Percentiles rank a stretch among this genome's conserved stretches.
Evolutionary conservation across 73 alveolate species (phyloP).

Genomic region (Paramecium sonneborni): DNA sequence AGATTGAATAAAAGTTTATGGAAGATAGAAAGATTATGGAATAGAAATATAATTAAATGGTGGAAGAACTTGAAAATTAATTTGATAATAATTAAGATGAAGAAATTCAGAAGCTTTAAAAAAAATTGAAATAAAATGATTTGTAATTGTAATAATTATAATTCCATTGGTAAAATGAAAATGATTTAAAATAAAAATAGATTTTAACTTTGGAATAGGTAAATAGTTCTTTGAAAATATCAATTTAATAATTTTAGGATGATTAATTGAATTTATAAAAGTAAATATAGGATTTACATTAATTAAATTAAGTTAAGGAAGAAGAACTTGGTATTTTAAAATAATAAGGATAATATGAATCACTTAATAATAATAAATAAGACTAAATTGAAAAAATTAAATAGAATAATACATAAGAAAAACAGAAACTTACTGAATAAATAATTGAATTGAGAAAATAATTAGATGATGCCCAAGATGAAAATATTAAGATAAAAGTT

Average conservation of each 20-base stretch:
- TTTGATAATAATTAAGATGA: not conserved
- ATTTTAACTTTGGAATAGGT: not conserved
- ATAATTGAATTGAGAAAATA: too few relatives aligned
- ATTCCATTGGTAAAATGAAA: slow-evolving; percentile 10
- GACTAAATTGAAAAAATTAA: too few relatives aligned
- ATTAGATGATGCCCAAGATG: too few relatives aligned
- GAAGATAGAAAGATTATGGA: not conserved
- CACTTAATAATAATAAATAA: too few relatives aligned
- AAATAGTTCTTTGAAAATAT: not conserved
- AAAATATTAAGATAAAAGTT: too few relatives aligned
- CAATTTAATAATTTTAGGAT: not conserved
- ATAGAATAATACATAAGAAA: too few relatives aligned
- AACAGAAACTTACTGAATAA: too few relatives aligned
- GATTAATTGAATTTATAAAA: not conserved
- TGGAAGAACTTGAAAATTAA: not conserved
- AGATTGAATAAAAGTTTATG: not conserved
- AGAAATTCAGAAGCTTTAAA: not conserved
- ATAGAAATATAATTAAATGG: not conserved
- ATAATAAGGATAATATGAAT: not conserved
- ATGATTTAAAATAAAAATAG: not conserved
- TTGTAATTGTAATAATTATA: not conserved
- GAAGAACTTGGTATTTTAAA: not conserved
- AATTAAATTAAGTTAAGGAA: not conserved
- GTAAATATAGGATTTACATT: not conserved
- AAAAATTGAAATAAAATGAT: not conserved